phyloP scores from a whole-genome alignment of 352 stramenopile species.

The Phytophthora uliginosa region DNA sequence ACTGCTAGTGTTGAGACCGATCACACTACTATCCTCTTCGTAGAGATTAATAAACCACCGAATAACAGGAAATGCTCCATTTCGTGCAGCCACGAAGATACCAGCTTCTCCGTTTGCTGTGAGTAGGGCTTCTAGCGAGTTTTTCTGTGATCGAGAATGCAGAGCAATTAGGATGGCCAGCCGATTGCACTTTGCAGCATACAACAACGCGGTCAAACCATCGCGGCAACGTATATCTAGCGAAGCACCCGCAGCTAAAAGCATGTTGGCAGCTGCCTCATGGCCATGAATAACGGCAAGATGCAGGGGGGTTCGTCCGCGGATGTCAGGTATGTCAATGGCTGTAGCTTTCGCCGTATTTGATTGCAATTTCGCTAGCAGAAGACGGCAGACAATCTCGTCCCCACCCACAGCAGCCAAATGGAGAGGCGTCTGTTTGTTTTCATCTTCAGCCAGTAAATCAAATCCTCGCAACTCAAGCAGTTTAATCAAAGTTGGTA shows the following conservation, averaged over 20 bases:
- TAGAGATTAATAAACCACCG: conserved; percentile 58
- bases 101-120: conserved; percentile 45
- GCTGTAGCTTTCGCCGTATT: conserved; percentile 27
- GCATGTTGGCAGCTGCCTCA: conserved; percentile 46
- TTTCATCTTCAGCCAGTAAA: conserved; percentile 52
- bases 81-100: conserved; percentile 56
- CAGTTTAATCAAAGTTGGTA: conserved; percentile 44
- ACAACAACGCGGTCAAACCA: conserved; percentile 59
- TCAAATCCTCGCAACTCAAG: conserved; percentile 52
- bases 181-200: conserved; percentile 60
- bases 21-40: conserved; percentile 13
- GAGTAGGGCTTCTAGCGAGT: conserved; percentile 34
- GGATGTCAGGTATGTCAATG: conserved; percentile 44
- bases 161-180: conserved; percentile 60
- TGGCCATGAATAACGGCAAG: conserved; percentile 58
- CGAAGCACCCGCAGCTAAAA: conserved; percentile 53
- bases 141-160: conserved; percentile 28
- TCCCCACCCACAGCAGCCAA: conserved; percentile 56
- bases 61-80: conserved; percentile 55
- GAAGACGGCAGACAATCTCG: conserved; percentile 44
- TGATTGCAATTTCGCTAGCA: conserved; percentile 39
- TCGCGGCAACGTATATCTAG: conserved; percentile 38
- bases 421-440: conserved; percentile 60
- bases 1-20: neutral
- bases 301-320: conserved; percentile 59